phyloP scores from a whole-genome alignment of 177 flowering plant genomes.

The Vitis hybrid region DNA sequence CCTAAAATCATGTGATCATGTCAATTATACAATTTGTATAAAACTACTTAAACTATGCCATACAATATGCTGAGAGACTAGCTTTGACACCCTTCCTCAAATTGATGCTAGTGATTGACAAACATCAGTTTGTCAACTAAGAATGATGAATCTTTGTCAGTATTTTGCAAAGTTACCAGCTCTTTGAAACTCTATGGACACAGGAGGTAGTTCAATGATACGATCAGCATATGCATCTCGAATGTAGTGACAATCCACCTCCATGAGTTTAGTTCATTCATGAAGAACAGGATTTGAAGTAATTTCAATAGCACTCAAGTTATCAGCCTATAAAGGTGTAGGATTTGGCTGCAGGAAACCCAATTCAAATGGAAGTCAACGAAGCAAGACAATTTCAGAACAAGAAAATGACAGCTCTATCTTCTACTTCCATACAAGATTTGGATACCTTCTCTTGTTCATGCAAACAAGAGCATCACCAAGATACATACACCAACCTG shows the following conservation, averaged over 20 bases:
- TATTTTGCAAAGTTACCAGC: constrained; percentile 14
- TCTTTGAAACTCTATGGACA: neutral
- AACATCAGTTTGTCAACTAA: neutral
- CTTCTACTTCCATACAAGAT: constrained; percentile 4
- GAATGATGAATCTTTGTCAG: constrained; percentile 4
- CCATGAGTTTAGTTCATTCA: neutral
- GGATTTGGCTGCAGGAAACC: neutral
- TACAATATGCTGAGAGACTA: too few species aligned
- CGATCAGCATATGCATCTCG: neutral
- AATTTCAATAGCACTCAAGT: constrained; percentile 7
- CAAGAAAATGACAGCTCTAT: constrained; percentile 12
- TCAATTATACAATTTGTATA: too few species aligned
- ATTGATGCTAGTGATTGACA: too few species aligned
- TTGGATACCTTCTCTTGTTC: constrained; percentile 12
- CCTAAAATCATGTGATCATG: too few species aligned
- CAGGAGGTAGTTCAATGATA: constrained; percentile 6
- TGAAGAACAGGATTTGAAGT: too few species aligned
- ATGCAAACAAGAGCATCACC: constrained; percentile 14
- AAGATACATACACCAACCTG: constrained; percentile 21
- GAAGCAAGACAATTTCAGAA: constrained; percentile 17
- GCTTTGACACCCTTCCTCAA: too few species aligned
- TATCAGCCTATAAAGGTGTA: constrained; percentile 17
- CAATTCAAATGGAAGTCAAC: neutral
- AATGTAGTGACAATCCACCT: constrained; percentile 16
- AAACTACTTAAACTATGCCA: too few species aligned